Percentiles rank a stretch among this genome's conserved stretches.
phyloP scores from a whole-genome alignment of 257 asterid species.

The Vinca minor region DNA sequence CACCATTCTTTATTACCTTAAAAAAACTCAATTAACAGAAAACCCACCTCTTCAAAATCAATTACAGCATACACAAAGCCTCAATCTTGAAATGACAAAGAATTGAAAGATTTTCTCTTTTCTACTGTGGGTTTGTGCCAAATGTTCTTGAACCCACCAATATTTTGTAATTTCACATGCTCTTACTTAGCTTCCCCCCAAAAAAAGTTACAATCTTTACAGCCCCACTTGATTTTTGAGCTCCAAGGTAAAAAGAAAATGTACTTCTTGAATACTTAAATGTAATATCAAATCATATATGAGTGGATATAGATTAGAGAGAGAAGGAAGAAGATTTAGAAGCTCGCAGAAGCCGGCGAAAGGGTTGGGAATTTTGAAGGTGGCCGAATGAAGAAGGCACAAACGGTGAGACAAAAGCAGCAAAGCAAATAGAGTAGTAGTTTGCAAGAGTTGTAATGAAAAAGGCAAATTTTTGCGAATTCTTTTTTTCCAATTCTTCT shows the following conservation, averaged over 20 bases:
- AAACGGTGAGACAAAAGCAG: neutral
- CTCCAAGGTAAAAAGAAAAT: conserved; percentile 31
- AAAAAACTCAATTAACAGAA: conserved; percentile 17
- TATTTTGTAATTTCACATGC: conserved; percentile 48
- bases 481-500: neutral
- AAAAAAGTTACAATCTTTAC: conserved; percentile 27
- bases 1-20: conserved; percentile 23
- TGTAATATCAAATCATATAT: neutral
- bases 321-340: conserved; percentile 8
- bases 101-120: conserved; percentile 18
- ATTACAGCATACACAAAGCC: conserved; percentile 9
- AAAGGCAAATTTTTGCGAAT: neutral
- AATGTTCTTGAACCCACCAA: conserved; percentile 39
- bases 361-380: conserved; percentile 26
- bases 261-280: conserved; percentile 22
- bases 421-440: neutral
- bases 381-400: conserved; percentile 22
- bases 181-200: conserved; percentile 24
- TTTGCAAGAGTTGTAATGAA: neutral
- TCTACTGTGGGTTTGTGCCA: conserved; percentile 23
- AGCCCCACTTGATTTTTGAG: conserved; percentile 43
- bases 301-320: neutral
- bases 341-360: conserved; percentile 37
- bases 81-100: too few relatives aligned
- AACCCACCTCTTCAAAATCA: conserved; percentile 36